Evolutionary conservation across 1,284 basidiomycete species (phyloP).

Genomic region (Cutaneotrichosporon cavernicola): DNA sequence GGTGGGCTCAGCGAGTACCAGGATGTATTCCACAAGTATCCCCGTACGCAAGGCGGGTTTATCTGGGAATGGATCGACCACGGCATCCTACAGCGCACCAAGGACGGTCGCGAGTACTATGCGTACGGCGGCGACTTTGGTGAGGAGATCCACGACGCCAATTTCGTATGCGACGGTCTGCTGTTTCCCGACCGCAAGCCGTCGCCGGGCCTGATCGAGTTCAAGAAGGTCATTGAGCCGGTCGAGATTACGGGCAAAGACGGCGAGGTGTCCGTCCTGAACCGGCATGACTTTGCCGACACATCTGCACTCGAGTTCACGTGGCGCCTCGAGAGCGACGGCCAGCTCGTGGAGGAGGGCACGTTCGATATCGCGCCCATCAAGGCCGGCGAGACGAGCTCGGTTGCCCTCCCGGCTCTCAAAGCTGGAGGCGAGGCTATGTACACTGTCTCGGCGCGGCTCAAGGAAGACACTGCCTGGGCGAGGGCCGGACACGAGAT

Average conservation of each 20-base stretch:
- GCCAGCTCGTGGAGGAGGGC: slow-evolving; percentile 14
- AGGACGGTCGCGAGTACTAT: slow-evolving; percentile 27
- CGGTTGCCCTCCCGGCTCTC: slow-evolving; percentile 7
- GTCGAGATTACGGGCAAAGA: slow-evolving; percentile 12
- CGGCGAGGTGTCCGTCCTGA: slow-evolving; percentile 4
- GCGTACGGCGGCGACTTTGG: slow-evolving; percentile 37
- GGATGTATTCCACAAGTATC: slow-evolving; percentile 30
- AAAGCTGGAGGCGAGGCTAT: slow-evolving; percentile 7
- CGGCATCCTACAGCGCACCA: slow-evolving; percentile 18
- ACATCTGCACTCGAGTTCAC: slow-evolving; percentile 18
- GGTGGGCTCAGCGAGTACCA: slow-evolving; percentile 30
- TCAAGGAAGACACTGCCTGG: slow-evolving; percentile 17
- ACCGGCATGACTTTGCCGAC: slow-evolving; percentile 27
- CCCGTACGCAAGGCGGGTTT: slow-evolving; percentile 31
- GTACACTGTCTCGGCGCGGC: slow-evolving; percentile 16
- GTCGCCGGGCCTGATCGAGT: slow-evolving; percentile 26
- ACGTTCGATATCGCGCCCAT: slow-evolving; percentile 13
- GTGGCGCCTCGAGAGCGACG: slow-evolving; percentile 26
- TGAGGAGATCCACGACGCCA: slow-evolving; percentile 31
- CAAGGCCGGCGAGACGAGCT: slow-evolving; percentile 3
- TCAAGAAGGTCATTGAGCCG: slow-evolving; percentile 28
- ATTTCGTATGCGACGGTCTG: slow-evolving; percentile 33
- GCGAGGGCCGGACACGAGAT: slow-evolving; percentile 28
- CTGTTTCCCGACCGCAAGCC: slow-evolving; percentile 32
- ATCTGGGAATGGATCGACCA: slow-evolving; percentile 40